A percentile compares a stretch with the other conserved stretches of the same genome.
Conservation (phyloP, 2,329 filamentous ascomycete genomes). For the Cordyceps cateniannulata region DNA sequence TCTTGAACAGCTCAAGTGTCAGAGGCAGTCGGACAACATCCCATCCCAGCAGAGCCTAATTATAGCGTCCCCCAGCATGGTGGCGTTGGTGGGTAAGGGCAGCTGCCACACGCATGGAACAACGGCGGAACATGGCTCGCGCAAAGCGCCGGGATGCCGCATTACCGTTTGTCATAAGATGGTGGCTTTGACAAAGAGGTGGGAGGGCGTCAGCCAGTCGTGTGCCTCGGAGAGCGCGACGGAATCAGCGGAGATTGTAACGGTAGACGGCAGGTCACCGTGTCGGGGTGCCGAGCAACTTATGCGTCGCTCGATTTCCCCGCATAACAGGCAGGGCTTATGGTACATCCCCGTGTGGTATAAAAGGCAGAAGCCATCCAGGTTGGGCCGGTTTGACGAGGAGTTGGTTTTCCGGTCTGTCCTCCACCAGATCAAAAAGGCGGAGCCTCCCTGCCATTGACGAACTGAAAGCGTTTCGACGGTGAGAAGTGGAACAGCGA, state of each 20-base stretch:
- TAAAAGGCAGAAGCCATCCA: background rate
- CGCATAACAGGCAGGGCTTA: background rate
- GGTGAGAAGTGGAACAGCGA: no score
- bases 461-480: background rate
- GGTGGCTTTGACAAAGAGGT: conserved; percentile 1
- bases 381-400: background rate
- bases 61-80: background rate
- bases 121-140: background rate
- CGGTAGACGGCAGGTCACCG: background rate
- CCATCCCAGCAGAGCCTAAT: background rate
- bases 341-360: background rate
- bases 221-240: background rate
- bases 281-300: background rate
- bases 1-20: background rate
- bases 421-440: background rate
- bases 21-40: background rate
- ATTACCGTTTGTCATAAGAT: conserved; percentile 11
- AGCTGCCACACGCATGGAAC: background rate
- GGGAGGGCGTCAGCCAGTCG: background rate
- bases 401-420: background rate
- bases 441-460: background rate
- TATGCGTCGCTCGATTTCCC: background rate
- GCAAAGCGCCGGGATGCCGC: background rate
- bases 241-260: background rate
- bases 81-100: conserved; percentile 1